Evolutionary conservation across 169 alveolate species (phyloP), one percentile per base, ranked within the genome.

Genomic region (Plasmodium fragile): DNA sequence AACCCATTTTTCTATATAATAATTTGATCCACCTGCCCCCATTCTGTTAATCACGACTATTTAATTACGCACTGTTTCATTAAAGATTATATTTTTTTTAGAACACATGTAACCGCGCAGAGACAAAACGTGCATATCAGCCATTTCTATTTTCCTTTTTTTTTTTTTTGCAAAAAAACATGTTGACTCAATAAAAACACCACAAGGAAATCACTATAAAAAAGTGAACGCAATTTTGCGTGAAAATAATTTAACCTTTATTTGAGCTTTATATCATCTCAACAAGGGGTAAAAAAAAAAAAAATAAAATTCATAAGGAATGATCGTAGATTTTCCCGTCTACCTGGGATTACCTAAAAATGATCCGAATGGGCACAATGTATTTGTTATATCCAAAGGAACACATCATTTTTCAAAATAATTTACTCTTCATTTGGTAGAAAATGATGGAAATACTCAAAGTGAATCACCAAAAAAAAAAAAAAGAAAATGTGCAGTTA

Each of bases 1-100:
- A 65, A 25, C 32, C 83, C 83, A 53, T 22, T 78, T 78, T 36
- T 78, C 6, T 78, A 32, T n/a, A 49, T 78, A 49, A 39, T 39
- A 41, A 41, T 78, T 78, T 10, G 49, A 72, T 10, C 25, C 39
- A 22, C 25, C 32, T 78, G 43, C 32, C 53, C 55, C 53, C 55
- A 13, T 43, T 25, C 43, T 78, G 69, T 30, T 36, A 78, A 41
- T 25, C 18, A 49, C 83, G 53, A 36, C 30, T 78, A 78, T 22
- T 41, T 77, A 49, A 28, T 43, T 41, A 78, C 75, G 36, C 16
- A 41, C 71, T 0, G 18, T 41, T 78, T 78, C 11, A 36, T 78
- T 22, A 78, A 43, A 43, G 16, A 22, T 78, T 36, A 78, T n/a
- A 78, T 39, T 78, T 41, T 78, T 41, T 13, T 59, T n/a, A 78